These are phyloP conservation scores for Jatropha multifida DNA, from an alignment of 441 rosid genomes.

Conservation along the genomic window DNA sequence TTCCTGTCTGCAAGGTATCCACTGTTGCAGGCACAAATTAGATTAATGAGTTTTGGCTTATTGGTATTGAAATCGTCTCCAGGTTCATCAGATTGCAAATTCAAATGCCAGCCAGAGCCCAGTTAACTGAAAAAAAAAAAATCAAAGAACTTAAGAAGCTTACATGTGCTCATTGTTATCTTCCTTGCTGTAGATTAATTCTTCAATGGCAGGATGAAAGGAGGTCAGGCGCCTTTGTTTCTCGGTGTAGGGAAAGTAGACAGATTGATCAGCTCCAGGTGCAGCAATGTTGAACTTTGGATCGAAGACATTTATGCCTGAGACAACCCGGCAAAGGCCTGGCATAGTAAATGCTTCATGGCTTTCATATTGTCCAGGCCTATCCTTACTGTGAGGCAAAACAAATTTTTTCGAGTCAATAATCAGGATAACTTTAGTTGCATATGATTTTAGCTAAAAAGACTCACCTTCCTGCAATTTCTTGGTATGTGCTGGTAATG, in stretches of 20 bases:
- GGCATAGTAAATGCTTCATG: slow-evolving; percentile 86
- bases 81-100: too few relatives aligned
- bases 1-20: slow-evolving; percentile 72
- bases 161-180: slow-evolving; percentile 79
- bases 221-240: slow-evolving; percentile 43
- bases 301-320: slow-evolving; percentile 87
- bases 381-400: slow-evolving; percentile 51
- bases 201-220: slow-evolving; percentile 73
- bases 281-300: slow-evolving; percentile 92
- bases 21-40: slow-evolving; percentile 35
- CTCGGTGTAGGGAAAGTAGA: slow-evolving; percentile 76
- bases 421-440: neutral
- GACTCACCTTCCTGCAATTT: slow-evolving; percentile 87
- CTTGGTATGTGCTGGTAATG: slow-evolving; percentile 90
- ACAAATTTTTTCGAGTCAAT: neutral
- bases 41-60: neutral
- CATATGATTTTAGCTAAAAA: slow-evolving; percentile 1
- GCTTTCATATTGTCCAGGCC: slow-evolving; percentile 90
- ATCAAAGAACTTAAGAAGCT: slow-evolving; percentile 17
- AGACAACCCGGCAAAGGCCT: slow-evolving; percentile 77
- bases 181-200: slow-evolving; percentile 57
- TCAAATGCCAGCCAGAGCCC: too few relatives aligned
- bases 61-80: too few relatives aligned
- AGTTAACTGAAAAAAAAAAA: too few relatives aligned
- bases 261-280: slow-evolving; percentile 94